A percentile compares a stretch with the other conserved stretches of the same genome.
These are phyloP conservation scores for Xylaria sp. DNA, from an alignment of 2,329 filamentous ascomycete species.

Conservation along the genomic window DNA sequence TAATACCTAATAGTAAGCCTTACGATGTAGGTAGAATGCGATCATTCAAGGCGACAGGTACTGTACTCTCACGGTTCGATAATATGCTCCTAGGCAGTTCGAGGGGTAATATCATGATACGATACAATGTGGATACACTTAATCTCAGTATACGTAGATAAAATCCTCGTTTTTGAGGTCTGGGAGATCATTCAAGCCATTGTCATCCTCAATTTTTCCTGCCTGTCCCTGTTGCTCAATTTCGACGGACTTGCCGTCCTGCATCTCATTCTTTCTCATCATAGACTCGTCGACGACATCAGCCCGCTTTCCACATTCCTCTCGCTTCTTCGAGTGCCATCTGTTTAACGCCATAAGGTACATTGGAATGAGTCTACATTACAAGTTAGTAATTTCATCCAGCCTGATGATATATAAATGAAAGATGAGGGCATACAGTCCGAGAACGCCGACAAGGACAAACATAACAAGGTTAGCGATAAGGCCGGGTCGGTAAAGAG, in stretches of 20 bases:
- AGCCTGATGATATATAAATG: slow-evolving; percentile 10
- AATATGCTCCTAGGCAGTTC: background rate
- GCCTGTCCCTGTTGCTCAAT: slow-evolving; percentile 38
- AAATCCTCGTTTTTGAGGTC: slow-evolving; percentile 71
- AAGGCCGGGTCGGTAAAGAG: slow-evolving; percentile 59
- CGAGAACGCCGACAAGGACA: slow-evolving; percentile 55
- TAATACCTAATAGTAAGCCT: too few species aligned
- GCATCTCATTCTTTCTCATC: slow-evolving; percentile 39
- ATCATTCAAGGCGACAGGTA: too few species aligned
- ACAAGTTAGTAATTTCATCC: slow-evolving; percentile 29
- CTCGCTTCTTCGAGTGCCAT: slow-evolving; percentile 46
- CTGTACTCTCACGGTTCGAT: background rate
- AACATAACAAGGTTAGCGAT: slow-evolving; percentile 64
- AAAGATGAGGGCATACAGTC: slow-evolving; percentile 26
- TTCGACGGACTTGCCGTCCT: slow-evolving; percentile 31
- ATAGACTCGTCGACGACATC: slow-evolving; percentile 50
- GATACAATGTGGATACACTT: background rate
- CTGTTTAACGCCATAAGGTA: slow-evolving; percentile 53
- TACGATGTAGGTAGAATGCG: too few species aligned
- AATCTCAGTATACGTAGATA: slow-evolving; percentile 46
- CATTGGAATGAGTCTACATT: slow-evolving; percentile 36
- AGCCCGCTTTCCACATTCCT: slow-evolving; percentile 53
- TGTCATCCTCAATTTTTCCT: slow-evolving; percentile 42
- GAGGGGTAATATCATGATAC: too few species aligned
- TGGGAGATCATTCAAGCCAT: slow-evolving; percentile 62